These are phyloP conservation scores for Penicillium sp. DNA, from an alignment of 2,329 filamentous ascomycete genomes.

Conservation along the genomic window DNA sequence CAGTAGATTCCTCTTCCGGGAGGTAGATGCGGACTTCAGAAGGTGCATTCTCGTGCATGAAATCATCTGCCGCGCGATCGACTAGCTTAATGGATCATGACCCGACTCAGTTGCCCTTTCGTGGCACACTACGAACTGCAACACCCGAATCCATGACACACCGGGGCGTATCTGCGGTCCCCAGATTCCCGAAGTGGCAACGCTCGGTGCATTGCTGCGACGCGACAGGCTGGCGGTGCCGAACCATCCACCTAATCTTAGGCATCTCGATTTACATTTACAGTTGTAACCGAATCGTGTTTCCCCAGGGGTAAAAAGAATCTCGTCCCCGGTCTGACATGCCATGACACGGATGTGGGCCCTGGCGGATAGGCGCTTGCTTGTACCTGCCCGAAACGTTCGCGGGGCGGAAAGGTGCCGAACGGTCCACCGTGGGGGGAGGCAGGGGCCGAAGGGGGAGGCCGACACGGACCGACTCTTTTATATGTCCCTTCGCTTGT, in stretches of 20 bases:
- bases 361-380: slow-evolving; percentile 9
- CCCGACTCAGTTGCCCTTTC: background rate
- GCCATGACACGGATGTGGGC: slow-evolving; percentile 1
- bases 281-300: background rate
- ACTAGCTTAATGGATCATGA: slow-evolving; percentile 1
- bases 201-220: background rate
- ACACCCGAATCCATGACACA: slow-evolving; percentile 14
- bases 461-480: background rate
- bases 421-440: background rate
- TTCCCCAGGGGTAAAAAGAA: background rate
- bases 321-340: background rate
- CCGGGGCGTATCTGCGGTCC: background rate
- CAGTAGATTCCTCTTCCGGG: slow-evolving; percentile 15
- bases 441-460: too few relatives aligned
- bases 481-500: background rate
- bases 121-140: background rate
- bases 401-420: slow-evolving; percentile 1
- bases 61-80: slow-evolving; percentile 11
- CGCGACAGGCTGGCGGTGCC: background rate
- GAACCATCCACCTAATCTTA: background rate
- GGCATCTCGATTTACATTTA: background rate
- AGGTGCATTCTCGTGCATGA: slow-evolving; percentile 3
- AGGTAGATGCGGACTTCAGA: slow-evolving; percentile 16
- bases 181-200: slow-evolving; percentile 1
- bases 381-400: slow-evolving; percentile 22